Evolutionary conservation across 768 basidiomycete genomes (phyloP).

Genomic region (Leucocoprinus leucothites): DNA sequence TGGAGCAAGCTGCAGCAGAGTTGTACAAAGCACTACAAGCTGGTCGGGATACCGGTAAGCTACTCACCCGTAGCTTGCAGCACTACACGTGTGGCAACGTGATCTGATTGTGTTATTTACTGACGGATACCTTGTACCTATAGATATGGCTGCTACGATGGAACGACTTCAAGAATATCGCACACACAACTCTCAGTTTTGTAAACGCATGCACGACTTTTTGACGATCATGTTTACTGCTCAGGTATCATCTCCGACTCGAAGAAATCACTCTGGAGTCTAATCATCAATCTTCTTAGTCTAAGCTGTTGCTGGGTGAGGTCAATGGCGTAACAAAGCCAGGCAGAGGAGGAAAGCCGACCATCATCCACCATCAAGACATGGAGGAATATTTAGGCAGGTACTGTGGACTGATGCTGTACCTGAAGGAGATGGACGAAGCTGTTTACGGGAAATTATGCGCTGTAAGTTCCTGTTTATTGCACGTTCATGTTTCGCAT

Average conservation of each 20-base stretch:
- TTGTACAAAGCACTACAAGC: slow-evolving; percentile 96
- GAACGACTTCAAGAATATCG: slow-evolving; percentile 89
- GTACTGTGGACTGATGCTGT: slow-evolving; percentile 88
- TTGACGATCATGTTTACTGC: slow-evolving; percentile 89
- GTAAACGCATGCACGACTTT: slow-evolving; percentile 88
- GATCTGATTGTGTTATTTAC: background rate
- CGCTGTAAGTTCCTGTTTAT: slow-evolving; percentile 55
- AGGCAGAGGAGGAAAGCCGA: slow-evolving; percentile 37
- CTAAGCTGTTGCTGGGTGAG: slow-evolving; percentile 65
- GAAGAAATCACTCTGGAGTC: background rate
- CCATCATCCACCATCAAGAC: slow-evolving; percentile 58
- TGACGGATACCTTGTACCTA: background rate
- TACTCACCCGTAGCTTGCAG: background rate
- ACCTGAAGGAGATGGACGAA: slow-evolving; percentile 97
- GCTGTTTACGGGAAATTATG: slow-evolving; percentile 83
- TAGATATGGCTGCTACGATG: slow-evolving; percentile 97
- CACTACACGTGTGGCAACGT: background rate
- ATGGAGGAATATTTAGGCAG: slow-evolving; percentile 83
- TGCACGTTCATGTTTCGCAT: background rate
- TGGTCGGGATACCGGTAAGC: slow-evolving; percentile 79
- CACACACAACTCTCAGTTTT: slow-evolving; percentile 89
- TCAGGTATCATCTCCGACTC: slow-evolving; percentile 48
- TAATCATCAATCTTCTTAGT: slow-evolving; percentile 32
- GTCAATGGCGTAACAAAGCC: slow-evolving; percentile 51
- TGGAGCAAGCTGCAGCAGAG: slow-evolving; percentile 82